Percentiles rank a stretch among this genome's conserved stretches.
These are phyloP conservation scores for Brassica juncea DNA, from an alignment of 345 rosid genomes.

Conservation along the genomic window DNA sequence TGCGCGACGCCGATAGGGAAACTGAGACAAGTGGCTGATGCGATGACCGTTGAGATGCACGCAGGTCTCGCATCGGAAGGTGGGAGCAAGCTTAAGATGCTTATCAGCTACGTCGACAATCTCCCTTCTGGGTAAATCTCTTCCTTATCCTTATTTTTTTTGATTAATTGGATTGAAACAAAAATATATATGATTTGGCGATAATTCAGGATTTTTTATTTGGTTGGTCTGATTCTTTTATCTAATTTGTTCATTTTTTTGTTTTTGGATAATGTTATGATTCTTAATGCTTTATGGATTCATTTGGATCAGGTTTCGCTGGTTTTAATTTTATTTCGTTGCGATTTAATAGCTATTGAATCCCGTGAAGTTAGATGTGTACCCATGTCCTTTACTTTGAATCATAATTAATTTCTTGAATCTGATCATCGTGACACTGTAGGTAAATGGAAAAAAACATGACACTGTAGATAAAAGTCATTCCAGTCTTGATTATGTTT, in stretches of 20 bases:
- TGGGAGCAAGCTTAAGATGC: constrained; percentile 98
- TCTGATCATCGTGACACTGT: background rate
- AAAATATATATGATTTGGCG: background rate
- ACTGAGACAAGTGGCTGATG: constrained; percentile 82
- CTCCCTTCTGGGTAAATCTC: constrained; percentile 79
- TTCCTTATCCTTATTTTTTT: background rate
- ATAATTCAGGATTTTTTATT: background rate
- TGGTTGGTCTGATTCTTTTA: background rate
- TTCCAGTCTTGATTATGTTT: background rate
- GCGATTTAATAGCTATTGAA: background rate
- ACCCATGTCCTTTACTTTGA: background rate
- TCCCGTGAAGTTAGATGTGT: background rate
- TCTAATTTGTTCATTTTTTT: constrained; percentile 1
- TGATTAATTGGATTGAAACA: background rate
- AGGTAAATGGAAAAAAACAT: background rate
- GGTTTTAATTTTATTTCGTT: constrained; percentile 1
- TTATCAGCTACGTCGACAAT: constrained; percentile 88
- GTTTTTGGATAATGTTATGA: constrained; percentile 20
- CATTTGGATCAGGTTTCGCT: background rate
- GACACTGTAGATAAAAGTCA: background rate
- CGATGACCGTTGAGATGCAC: constrained; percentile 98
- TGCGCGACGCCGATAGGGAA: constrained; percentile 68
- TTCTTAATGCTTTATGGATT: constrained; percentile 12
- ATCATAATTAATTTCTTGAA: background rate
- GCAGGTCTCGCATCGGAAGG: constrained; percentile 97